A percentile compares a stretch with the other conserved stretches of the same genome.
Evolutionary conservation across 257 asterid species (phyloP).

Genomic region (Solanum habrochaites): DNA sequence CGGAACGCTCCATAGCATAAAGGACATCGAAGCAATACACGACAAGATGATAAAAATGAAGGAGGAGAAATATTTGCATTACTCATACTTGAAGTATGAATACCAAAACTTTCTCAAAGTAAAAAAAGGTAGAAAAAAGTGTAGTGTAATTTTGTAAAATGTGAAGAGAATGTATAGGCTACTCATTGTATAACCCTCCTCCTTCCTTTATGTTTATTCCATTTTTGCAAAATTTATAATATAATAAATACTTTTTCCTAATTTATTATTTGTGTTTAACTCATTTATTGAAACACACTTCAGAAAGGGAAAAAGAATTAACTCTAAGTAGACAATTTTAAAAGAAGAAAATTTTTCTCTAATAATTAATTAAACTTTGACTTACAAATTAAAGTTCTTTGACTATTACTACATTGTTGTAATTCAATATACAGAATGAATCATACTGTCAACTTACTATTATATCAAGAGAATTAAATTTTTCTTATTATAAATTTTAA

Average conservation of each 20-base stretch:
- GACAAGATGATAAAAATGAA: background rate
- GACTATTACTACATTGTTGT: background rate
- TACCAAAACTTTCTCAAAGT: background rate
- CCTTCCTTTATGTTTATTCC: background rate
- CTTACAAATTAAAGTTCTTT: background rate
- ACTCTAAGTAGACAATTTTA: background rate
- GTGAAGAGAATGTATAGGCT: background rate
- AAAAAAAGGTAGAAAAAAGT: background rate
- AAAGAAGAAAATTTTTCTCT: background rate
- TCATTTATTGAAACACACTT: background rate
- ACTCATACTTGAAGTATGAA: background rate
- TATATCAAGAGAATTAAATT: background rate
- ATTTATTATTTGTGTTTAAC: background rate
- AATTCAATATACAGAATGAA: background rate
- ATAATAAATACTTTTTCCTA: background rate
- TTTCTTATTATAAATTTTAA: background rate
- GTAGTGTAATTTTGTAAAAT: background rate
- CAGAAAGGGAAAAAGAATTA: too few relatives aligned
- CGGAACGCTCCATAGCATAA: background rate
- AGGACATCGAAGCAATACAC: background rate
- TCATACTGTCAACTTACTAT: background rate
- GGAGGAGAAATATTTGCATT: background rate
- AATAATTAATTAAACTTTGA: too few relatives aligned
- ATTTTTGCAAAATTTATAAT: background rate
- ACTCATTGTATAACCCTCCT: background rate